Conservation (phyloP, 495 filamentous ascomycete genomes). For the Annulohypoxylon maeteangense region DNA sequence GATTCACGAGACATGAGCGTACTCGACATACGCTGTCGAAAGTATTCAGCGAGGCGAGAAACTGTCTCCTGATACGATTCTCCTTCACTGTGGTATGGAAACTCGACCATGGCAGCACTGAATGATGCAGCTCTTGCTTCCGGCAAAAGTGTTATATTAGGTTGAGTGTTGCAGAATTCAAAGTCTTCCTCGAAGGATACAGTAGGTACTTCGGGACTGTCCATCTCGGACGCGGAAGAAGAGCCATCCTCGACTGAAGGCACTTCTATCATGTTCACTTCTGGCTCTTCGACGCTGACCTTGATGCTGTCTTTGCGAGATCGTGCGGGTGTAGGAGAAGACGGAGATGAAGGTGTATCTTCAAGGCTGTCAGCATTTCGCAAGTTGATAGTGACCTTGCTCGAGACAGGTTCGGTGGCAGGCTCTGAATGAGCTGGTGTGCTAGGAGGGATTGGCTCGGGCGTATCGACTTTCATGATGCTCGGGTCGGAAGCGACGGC, state of each 20-base stretch:
- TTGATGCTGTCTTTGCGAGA: slow-evolving; percentile 46
- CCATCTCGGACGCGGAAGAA: slow-evolving; percentile 51
- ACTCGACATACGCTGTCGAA: slow-evolving; percentile 50
- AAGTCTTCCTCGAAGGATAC: slow-evolving; percentile 51
- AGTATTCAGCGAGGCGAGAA: slow-evolving; percentile 48
- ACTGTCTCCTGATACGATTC: slow-evolving; percentile 55
- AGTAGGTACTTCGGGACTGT: slow-evolving; percentile 52
- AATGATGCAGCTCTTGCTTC: slow-evolving; percentile 32
- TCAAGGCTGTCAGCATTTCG: slow-evolving; percentile 56
- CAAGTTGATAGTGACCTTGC: slow-evolving; percentile 65
- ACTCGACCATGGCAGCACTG: slow-evolving; percentile 47
- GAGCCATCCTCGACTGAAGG: slow-evolving; percentile 45
- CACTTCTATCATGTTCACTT: slow-evolving; percentile 50
- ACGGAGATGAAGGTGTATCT: slow-evolving; percentile 56
- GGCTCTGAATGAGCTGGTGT: slow-evolving; percentile 52
- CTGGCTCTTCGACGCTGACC: slow-evolving; percentile 55
- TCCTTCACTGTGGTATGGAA: slow-evolving; percentile 54
- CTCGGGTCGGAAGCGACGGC: slow-evolving; percentile 45
- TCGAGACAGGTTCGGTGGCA: slow-evolving; percentile 53
- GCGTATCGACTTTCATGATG: slow-evolving; percentile 56
- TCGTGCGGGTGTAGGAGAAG: slow-evolving; percentile 54
- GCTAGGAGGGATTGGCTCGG: slow-evolving; percentile 50
- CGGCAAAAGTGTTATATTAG: slow-evolving; percentile 39
- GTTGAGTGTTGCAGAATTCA: slow-evolving; percentile 36
- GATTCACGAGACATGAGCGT: slow-evolving; percentile 13